Evolutionary conservation across 768 basidiomycete genomes (phyloP).

Genomic region (Suillus spraguei): DNA sequence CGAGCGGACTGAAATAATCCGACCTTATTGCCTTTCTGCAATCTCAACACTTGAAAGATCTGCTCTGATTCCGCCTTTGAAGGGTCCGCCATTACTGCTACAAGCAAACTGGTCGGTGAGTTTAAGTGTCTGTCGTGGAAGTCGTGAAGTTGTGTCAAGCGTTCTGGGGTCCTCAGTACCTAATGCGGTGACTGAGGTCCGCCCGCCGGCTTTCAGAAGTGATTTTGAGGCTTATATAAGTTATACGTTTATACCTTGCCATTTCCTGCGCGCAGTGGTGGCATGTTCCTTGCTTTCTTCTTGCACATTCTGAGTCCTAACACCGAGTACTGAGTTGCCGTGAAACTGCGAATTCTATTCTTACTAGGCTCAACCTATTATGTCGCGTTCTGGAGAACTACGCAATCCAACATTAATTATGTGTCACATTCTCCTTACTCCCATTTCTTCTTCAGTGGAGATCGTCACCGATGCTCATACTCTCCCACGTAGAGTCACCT

Average conservation of each 20-base stretch:
- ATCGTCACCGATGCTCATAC: not conserved
- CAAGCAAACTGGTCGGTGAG: not conserved
- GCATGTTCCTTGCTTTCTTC: not conserved
- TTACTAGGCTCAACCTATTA: not conserved
- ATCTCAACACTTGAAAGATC: slow-evolving; percentile 78
- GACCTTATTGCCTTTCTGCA: slow-evolving; percentile 90
- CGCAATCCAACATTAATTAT: not conserved
- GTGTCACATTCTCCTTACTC: not conserved
- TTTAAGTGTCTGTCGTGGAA: slow-evolving; percentile 6
- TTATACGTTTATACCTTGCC: no score
- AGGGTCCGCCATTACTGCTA: slow-evolving; percentile 62
- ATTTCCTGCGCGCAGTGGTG: not conserved
- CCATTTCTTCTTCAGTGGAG: not conserved
- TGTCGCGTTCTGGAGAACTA: not conserved
- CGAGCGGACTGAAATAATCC: not conserved
- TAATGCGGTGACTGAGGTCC: not conserved
- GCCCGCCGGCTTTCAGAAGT: not conserved
- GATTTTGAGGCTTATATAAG: not conserved
- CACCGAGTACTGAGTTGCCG: not conserved
- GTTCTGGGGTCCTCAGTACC: not conserved
- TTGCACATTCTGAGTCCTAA: not conserved
- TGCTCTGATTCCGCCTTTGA: slow-evolving; percentile 88
- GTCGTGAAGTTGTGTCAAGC: slow-evolving; percentile 1
- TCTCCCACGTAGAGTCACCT: not conserved
- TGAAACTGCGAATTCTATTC: not conserved